Base-by-base conservation (phyloP, 176 grass and related monocot genomes). In the Tillandsia fasciculata region DNA sequence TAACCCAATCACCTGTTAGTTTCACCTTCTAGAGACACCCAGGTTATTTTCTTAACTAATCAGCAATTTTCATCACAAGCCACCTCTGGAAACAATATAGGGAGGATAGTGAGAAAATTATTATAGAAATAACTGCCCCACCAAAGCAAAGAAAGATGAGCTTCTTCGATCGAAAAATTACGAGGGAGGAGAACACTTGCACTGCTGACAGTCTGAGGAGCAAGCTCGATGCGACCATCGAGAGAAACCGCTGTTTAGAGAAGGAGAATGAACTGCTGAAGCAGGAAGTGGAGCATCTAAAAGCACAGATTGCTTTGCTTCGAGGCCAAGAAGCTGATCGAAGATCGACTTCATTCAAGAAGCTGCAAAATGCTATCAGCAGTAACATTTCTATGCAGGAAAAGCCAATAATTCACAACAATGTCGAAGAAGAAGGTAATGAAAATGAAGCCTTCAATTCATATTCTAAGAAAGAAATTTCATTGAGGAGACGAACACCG, bases 231-330 rank as follows among this genome's bases (percentile, higher is more conserved):
- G 82, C 64, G 50, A 67, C 91, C 33, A 17, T 99, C 8, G 82
- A 87, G 72, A 87, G 95, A 74, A 90, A 93, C 49, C 79, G 48
- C 18, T 72, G 71, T 61, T 65, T 99, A 33, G 90, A 99, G 84
- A 77, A 80, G 74, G 84, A 99, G 77, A 99, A 99, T 73, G 80
- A 90, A 69, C 90, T 88, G 75, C 68, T 99, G 82, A 93, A 73
- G 64, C 81, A 82, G 84, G 83, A 92, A 84, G 51, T 86, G 12
- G 75, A 82, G 49, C 75, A 67, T 75, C 70, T 96, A 53, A 85
- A 77, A 81, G 81, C 73, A 24, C 86, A 92, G 70, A 76, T 90
- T 0, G 79, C 83, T 64, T 72, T 83, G 33, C 77, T 93, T 1
- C 85, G 82, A 88, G 84, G 78, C 65, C 86, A 76, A 68, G 77